Percentiles rank a stretch among this genome's conserved stretches.
Evolutionary conservation across 176 grass and related monocot species (phyloP).

Genomic region (Musa acuminata): DNA sequence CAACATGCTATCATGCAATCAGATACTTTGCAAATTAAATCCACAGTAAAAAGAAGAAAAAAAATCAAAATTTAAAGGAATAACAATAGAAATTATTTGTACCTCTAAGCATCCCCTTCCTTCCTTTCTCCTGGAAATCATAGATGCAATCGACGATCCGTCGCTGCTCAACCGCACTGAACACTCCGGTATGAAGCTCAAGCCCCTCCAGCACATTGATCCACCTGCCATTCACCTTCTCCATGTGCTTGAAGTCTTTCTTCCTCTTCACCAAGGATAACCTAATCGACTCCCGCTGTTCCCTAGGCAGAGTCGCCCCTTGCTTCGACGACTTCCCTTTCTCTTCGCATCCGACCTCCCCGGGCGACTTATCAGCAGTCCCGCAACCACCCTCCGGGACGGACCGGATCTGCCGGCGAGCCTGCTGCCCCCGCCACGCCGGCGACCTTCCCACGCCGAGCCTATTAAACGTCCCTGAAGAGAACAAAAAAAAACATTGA

Average conservation of each 20-base stretch:
- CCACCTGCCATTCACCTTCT: conserved; percentile 29
- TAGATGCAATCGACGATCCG: conserved; percentile 32
- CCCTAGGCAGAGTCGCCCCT: background rate
- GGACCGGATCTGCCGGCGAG: background rate
- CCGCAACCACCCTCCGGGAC: no score
- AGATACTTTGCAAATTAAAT: background rate
- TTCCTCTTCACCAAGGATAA: conserved; percentile 19
- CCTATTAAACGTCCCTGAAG: background rate
- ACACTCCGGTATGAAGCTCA: conserved; percentile 48
- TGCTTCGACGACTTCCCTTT: background rate
- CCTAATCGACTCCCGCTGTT: conserved; percentile 2
- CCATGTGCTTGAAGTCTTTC: conserved; percentile 38
- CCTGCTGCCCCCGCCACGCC: background rate
- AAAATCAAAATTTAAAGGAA: background rate
- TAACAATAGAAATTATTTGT: background rate
- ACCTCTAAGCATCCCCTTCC: conserved; percentile 30
- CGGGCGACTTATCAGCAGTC: background rate
- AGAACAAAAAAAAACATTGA: background rate
- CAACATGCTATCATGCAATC: no score
- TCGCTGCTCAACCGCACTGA: conserved; percentile 31
- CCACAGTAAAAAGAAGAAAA: background rate
- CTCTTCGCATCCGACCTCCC: background rate
- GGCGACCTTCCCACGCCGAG: background rate
- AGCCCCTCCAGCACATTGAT: conserved; percentile 41
- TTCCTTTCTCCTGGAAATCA: conserved; percentile 30